Evolutionary conservation across 2,329 filamentous ascomycete species (phyloP).

Genomic region (Ceratocystis smalleyi): DNA sequence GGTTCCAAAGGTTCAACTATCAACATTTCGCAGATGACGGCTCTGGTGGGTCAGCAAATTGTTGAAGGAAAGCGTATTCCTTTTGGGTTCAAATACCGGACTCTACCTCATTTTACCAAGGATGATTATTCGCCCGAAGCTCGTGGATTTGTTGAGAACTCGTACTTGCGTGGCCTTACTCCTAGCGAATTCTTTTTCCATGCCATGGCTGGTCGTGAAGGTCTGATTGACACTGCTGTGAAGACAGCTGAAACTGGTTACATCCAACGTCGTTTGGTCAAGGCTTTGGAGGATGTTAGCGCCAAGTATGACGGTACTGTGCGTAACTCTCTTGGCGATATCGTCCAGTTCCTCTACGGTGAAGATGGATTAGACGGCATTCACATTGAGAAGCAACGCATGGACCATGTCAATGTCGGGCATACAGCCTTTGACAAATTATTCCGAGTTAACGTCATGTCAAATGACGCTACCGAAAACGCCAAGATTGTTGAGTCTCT

Average conservation of each 20-base stretch:
- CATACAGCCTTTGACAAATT: slow-evolving; percentile 61
- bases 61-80: slow-evolving; percentile 98
- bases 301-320: slow-evolving; percentile 96
- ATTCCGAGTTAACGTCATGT: slow-evolving; percentile 80
- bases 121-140: slow-evolving; percentile 97
- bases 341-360: slow-evolving; percentile 94
- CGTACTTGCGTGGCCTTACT: slow-evolving; percentile 86
- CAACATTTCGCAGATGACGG: slow-evolving; percentile 99
- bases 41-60: slow-evolving; percentile 92
- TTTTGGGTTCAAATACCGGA: slow-evolving; percentile 97
- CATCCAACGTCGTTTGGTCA: slow-evolving; percentile 94
- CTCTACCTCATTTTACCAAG: slow-evolving; percentile 94
- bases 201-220: slow-evolving; percentile 98
- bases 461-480: slow-evolving; percentile 37
- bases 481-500: slow-evolving; percentile 36
- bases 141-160: slow-evolving; percentile 96
- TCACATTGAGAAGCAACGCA: slow-evolving; percentile 79
- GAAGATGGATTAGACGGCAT: slow-evolving; percentile 92
- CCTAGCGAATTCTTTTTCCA: slow-evolving; percentile 98
- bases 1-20: slow-evolving; percentile 98
- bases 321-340: slow-evolving; percentile 87
- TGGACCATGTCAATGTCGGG: slow-evolving; percentile 74
- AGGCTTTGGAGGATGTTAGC: slow-evolving; percentile 93
- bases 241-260: slow-evolving; percentile 99
- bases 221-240: slow-evolving; percentile 97